Conservation (phyloP, 805 yeast species). For the Zygoascus ofunaensis region DNA sequence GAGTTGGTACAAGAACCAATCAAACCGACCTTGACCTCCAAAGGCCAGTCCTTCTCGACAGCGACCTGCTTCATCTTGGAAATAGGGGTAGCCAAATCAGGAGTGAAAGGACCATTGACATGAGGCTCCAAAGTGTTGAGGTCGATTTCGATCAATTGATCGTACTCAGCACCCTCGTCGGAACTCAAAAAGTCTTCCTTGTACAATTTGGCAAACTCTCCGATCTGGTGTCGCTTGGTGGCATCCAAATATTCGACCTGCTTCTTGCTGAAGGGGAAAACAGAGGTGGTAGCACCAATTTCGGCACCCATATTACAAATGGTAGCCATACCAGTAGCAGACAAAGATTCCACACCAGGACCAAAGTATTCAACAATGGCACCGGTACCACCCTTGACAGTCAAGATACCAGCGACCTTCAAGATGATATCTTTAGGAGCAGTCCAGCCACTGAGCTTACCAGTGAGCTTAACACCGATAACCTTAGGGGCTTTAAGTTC, state of each 20-base stretch:
- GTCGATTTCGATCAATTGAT: conserved; percentile 84
- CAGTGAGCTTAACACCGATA: conserved; percentile 89
- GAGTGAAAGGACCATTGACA: conserved; percentile 96
- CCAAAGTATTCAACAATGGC: conserved; percentile 93
- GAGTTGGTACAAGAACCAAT: conserved; percentile 99
- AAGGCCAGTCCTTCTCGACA: conserved; percentile 81
- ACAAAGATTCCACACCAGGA: conserved; percentile 82
- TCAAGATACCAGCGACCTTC: conserved; percentile 84
- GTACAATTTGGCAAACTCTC: conserved; percentile 67
- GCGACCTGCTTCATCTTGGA: conserved; percentile 80
- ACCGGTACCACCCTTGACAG: conserved; percentile 98
- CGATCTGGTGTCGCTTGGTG: conserved; percentile 77
- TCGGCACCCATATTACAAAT: conserved; percentile 99
- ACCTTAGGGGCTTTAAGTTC: conserved; percentile 95
- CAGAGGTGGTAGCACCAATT: conserved; percentile 96
- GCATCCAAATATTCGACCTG: conserved; percentile 79
- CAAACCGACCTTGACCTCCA: conserved; percentile 83
- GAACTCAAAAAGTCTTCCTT: conserved; percentile 54
- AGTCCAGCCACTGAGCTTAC: conserved; percentile 88
- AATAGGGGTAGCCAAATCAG: conserved; percentile 93
- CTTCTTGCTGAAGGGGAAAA: conserved; percentile 90
- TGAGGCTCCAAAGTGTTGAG: conserved; percentile 85
- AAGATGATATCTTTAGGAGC: conserved; percentile 94
- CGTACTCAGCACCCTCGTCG: conserved; percentile 88
- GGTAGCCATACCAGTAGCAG: conserved; percentile 98